Conservation (phyloP, 2,329 filamentous ascomycete species). For the Ophiocordyceps robertsii region DNA sequence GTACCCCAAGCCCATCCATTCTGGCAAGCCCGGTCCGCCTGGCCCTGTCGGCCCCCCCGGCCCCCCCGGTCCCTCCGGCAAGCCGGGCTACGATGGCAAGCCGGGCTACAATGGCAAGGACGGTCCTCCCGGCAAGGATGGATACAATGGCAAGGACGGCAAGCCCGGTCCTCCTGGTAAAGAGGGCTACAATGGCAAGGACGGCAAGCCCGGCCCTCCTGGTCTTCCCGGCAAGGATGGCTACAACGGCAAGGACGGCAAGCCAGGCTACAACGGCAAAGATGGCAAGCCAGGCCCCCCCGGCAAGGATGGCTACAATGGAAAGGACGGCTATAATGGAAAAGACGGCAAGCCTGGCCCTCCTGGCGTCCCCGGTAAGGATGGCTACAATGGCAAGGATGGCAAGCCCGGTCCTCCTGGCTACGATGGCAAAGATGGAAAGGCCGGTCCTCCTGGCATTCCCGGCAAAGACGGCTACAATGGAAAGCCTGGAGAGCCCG, state of each 20-base stretch:
- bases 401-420: neutral
- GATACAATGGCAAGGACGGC: no score
- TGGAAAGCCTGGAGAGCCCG: neutral
- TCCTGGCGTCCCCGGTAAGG: neutral
- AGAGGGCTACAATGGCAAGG: neutral
- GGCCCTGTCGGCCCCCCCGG: neutral
- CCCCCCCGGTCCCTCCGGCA: neutral
- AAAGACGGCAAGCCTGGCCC: neutral
- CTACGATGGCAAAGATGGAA: neutral
- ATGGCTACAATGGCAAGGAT: neutral
- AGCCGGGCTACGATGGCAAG: no score
- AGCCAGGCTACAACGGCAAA: no score
- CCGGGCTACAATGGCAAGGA: no score
- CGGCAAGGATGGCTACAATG: neutral
- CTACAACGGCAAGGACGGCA: neutral
- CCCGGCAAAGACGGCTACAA: neutral
- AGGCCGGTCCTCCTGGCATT: neutral
- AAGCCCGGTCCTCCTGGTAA: no score
- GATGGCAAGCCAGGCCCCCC: neutral
- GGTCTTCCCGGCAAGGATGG: no score
- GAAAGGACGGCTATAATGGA: neutral
- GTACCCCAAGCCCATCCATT: neutral
- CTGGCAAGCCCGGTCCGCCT: neutral
- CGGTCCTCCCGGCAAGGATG: no score
- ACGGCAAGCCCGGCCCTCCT: neutral